phyloP scores from a whole-genome alignment of 345 rosid species.

The Zanthoxylum bungeanum region DNA sequence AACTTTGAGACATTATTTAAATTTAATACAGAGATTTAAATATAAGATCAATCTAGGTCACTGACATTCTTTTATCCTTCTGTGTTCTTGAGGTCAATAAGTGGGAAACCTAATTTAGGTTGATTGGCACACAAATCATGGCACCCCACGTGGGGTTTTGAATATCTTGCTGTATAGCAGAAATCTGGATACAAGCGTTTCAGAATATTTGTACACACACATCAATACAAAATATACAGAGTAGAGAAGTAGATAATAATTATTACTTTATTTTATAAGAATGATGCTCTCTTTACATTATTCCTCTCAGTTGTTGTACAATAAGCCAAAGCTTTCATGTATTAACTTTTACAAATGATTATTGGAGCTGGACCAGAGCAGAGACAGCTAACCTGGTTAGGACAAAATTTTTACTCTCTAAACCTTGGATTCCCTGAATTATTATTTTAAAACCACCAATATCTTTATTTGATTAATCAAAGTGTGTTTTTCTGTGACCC shows the following conservation, averaged over 20 bases:
- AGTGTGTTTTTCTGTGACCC: no score
- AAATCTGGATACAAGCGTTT: not conserved
- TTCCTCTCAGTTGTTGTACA: not conserved
- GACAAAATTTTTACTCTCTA: not conserved
- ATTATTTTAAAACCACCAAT: not conserved
- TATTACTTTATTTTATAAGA: not conserved
- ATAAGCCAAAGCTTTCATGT: not conserved
- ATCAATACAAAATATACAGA: not conserved
- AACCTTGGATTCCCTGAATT: slow-evolving; percentile 12
- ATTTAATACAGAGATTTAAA: not conserved
- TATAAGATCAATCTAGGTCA: no score
- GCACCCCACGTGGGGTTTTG: slow-evolving; percentile 1
- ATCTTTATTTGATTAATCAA: not conserved
- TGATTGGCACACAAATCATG: slow-evolving; percentile 5
- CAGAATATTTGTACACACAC: not conserved
- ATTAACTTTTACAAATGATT: not conserved
- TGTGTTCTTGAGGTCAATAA: slow-evolving; percentile 1
- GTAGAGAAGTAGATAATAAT: not conserved
- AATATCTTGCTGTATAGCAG: not conserved
- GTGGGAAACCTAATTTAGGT: slow-evolving; percentile 7
- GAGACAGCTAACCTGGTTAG: not conserved
- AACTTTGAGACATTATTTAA: not conserved
- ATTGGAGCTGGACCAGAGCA: not conserved
- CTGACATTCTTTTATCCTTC: not conserved
- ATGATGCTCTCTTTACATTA: not conserved